Evolutionary conservation across 2,329 filamentous ascomycete species (phyloP).

Genomic region (Fusarium neocosmosporiellum): DNA sequence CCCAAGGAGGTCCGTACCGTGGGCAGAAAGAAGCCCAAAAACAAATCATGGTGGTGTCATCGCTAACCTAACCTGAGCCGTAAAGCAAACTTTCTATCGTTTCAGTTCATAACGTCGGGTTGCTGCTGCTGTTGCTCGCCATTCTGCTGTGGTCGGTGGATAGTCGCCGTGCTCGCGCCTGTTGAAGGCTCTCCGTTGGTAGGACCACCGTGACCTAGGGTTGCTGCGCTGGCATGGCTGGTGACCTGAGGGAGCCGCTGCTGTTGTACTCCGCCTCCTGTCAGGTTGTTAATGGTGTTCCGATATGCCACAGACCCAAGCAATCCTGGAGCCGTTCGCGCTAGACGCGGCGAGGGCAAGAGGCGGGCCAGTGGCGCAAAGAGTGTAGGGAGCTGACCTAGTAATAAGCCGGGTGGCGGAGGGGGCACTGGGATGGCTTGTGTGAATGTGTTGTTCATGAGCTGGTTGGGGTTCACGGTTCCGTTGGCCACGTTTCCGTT

Average conservation of each 20-base stretch:
- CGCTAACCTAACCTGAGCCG: slow-evolving; percentile 17
- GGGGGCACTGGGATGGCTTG: slow-evolving; percentile 45
- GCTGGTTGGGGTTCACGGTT: slow-evolving; percentile 7
- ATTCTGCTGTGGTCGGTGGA: slow-evolving; percentile 45
- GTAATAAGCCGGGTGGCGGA: slow-evolving; percentile 36
- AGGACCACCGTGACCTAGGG: slow-evolving; percentile 37
- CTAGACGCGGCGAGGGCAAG: slow-evolving; percentile 30
- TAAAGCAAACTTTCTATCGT: slow-evolving; percentile 20
- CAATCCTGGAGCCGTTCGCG: slow-evolving; percentile 29
- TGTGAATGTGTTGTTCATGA: slow-evolving; percentile 22
- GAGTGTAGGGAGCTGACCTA: slow-evolving; percentile 39
- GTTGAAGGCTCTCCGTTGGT: slow-evolving; percentile 40
- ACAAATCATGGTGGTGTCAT: slow-evolving; percentile 24
- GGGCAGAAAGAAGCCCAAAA: slow-evolving; percentile 27
- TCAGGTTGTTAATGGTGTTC: slow-evolving; percentile 45
- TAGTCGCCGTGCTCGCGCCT: slow-evolving; percentile 52
- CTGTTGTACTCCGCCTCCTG: slow-evolving; percentile 36
- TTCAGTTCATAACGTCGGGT: slow-evolving; percentile 39
- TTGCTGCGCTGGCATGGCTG: slow-evolving; percentile 46
- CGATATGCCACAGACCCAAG: slow-evolving; percentile 38
- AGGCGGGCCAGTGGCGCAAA: slow-evolving; percentile 30
- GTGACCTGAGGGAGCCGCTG: not conserved
- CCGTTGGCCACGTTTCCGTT: slow-evolving; percentile 23
- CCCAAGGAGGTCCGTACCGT: slow-evolving; percentile 26
- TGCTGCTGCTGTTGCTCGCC: slow-evolving; percentile 18